Conservation (phyloP, 352 stramenopile species). For the Phytopythium montanum region DNA sequence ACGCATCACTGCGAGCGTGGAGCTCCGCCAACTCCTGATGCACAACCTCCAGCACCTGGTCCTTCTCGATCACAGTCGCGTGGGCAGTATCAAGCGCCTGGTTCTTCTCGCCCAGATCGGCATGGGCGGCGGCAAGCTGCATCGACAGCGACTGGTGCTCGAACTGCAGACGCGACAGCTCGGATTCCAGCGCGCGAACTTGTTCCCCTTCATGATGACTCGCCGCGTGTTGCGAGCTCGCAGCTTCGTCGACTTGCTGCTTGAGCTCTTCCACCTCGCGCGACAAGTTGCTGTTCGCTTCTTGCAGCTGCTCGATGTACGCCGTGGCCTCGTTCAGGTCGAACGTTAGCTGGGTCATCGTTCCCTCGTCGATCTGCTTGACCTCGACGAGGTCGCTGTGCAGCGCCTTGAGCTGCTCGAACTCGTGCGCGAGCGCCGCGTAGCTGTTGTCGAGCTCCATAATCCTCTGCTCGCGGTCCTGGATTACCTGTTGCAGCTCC, state of each 20-base stretch:
- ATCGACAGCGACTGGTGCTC: constrained; percentile 25
- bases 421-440: constrained; percentile 32
- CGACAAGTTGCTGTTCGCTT: constrained; percentile 8
- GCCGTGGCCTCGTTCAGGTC: constrained; percentile 8
- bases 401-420: constrained; percentile 27
- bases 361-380: constrained; percentile 21
- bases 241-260: constrained; percentile 9
- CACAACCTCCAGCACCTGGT: constrained; percentile 11
- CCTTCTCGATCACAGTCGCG: constrained; percentile 2
- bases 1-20: constrained; percentile 12
- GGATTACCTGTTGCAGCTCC: constrained; percentile 23
- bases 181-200: neutral
- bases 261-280: constrained; percentile 28
- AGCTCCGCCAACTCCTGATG: constrained; percentile 32
- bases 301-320: constrained; percentile 12
- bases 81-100: constrained; percentile 18
- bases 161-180: constrained; percentile 6
- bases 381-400: constrained; percentile 24
- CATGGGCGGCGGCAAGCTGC: constrained; percentile 19
- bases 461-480: constrained; percentile 28
- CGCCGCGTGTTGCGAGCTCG: neutral
- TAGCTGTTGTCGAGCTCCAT: constrained; percentile 39
- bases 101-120: constrained; percentile 4
- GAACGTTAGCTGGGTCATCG: constrained; percentile 17
- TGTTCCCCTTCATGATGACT: neutral